Conservation (phyloP, 805 yeast genomes). For the Saturnispora saitoi region DNA sequence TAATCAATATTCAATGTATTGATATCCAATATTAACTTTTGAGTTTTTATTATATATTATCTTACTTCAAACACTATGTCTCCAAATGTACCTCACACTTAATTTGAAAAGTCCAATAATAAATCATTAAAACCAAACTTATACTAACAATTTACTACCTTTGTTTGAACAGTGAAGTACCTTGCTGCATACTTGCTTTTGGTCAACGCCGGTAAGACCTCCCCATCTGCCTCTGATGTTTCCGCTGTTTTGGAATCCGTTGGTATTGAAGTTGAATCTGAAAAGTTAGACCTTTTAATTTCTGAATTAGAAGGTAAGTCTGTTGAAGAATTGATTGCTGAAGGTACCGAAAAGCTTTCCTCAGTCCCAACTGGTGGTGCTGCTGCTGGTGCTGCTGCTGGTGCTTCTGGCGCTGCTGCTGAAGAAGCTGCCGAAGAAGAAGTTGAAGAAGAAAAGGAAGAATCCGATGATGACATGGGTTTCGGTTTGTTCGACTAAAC, state of each 20-base stretch:
- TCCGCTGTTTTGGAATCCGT: slow-evolving; percentile 63
- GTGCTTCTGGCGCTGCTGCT: slow-evolving; percentile 45
- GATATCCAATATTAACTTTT: too few relatives aligned
- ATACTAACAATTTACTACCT: background rate
- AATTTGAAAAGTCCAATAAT: too few relatives aligned
- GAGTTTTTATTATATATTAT: too few relatives aligned
- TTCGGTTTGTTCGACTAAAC: slow-evolving; percentile 94
- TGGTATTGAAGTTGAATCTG: slow-evolving; percentile 73
- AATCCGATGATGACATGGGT: slow-evolving; percentile 61
- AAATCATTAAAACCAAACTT: too few relatives aligned
- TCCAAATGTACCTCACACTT: too few relatives aligned
- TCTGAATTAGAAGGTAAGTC: slow-evolving; percentile 72
- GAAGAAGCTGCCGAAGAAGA: slow-evolving; percentile 50
- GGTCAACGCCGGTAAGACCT: slow-evolving; percentile 77
- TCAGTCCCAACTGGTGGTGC: slow-evolving; percentile 80
- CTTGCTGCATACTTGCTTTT: slow-evolving; percentile 89
- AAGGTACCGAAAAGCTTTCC: slow-evolving; percentile 74
- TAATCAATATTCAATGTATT: too few relatives aligned
- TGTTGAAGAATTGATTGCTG: slow-evolving; percentile 66
- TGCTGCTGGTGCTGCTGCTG: slow-evolving; percentile 50
- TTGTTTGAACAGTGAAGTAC: slow-evolving; percentile 54
- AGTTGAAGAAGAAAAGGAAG: slow-evolving; percentile 43
- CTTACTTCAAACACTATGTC: too few relatives aligned
- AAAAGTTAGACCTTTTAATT: slow-evolving; percentile 63
- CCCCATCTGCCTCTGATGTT: slow-evolving; percentile 75